Evolutionary conservation across 192 early-diverging fungal genomes (phyloP).

Genomic region (Fimicolochytrium jonesii): DNA sequence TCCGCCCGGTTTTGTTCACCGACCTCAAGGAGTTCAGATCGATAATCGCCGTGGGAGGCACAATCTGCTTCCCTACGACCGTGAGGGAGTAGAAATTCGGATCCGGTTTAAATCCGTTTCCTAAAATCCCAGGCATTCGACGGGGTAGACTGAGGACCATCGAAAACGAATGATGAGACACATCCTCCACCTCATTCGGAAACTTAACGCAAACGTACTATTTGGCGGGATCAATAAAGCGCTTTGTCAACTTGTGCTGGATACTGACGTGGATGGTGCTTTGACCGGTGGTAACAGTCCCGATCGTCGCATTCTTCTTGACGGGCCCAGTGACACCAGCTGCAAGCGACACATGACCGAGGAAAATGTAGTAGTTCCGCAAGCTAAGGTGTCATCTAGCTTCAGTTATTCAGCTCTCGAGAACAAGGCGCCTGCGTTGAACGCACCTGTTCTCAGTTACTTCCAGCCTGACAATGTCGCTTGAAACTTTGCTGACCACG

Average conservation of each 20-base stretch:
- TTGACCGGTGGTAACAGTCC: too few relatives aligned
- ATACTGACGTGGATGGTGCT: neutral
- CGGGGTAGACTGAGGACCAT: neutral
- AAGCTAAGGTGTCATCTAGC: too few relatives aligned
- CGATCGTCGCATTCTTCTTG: too few relatives aligned
- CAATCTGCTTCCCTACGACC: neutral
- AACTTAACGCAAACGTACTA: neutral
- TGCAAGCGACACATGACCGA: too few relatives aligned
- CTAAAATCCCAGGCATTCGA: neutral
- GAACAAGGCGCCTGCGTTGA: neutral
- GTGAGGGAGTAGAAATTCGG: slow-evolving; percentile 9
- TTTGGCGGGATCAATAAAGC: slow-evolving; percentile 2
- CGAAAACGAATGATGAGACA: neutral
- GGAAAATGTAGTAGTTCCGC: neutral
- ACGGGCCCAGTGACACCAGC: too few relatives aligned
- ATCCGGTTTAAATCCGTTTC: neutral
- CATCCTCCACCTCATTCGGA: too few relatives aligned
- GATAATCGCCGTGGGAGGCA: neutral
- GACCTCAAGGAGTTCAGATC: neutral
- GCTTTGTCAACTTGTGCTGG: neutral
- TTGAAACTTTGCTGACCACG: neutral
- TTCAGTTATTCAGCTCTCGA: too few relatives aligned
- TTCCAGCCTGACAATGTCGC: neutral
- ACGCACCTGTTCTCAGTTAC: neutral
- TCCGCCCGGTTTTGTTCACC: too few relatives aligned